Evolutionary conservation across 2,329 filamentous ascomycete species (phyloP), one percentile per base, ranked within the genome.

Genomic region (Neophaeococcomyces aloes): DNA sequence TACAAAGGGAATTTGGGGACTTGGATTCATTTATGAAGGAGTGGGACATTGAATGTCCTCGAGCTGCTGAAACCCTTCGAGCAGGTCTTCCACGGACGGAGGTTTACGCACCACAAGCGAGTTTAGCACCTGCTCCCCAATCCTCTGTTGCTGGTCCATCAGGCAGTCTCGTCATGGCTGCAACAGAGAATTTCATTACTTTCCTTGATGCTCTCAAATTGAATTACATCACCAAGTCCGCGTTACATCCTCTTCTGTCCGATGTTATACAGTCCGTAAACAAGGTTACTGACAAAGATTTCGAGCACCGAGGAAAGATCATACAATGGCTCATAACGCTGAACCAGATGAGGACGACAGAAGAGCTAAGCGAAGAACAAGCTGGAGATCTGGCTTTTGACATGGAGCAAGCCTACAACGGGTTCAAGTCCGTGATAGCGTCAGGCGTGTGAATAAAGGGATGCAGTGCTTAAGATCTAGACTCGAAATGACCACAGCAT

Each of bases 141-240:
- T 29, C 44, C 17, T 49, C 56, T 35, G 59, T 63, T 38, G 59
- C 61, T 37, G 39, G 30, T 14, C 68, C 70, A 34, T 74, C 74
- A n/a, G 74, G 74, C 30, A 72, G 69, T 34, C 66, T 95, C 29
- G 93, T 96, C 46, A 70, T 93, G 32, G 81, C 89, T 51, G 91
- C 91, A 1, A 96, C 89, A 1, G 88, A 98, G 63, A 93, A 95
- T 62, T 98, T 98, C 63, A 98, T 98, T 63, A 98, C 91, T 0
- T 89, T 98, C 59, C 76, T 98, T 41, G 91, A 98, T 60, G 93
- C 91, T 13, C 75, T 98, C 56, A 88, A 88, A 60, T 78, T 98
- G 43, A 88, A 89, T 34, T 78, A 96, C 57, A 72, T 94, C 8
- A 89, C 89, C 37, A 98, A 98, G 60, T 89, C 96, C 62, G 87